Percentiles rank a stretch among this genome's conserved stretches.
Conservation (phyloP, 2,329 filamentous ascomycete species). For the Shiraia sp. region DNA sequence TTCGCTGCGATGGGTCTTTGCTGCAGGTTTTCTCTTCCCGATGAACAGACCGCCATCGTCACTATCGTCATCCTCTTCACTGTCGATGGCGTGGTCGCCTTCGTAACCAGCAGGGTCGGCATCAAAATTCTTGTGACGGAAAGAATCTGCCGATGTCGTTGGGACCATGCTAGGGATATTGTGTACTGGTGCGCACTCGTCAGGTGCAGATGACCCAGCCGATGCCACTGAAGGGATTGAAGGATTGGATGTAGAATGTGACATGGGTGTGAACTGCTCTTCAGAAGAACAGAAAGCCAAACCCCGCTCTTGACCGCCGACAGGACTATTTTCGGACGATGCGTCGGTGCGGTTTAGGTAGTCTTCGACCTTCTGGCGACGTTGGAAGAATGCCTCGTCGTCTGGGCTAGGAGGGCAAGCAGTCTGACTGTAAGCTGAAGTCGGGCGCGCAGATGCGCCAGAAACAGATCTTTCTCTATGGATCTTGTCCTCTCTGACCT, state of each 20-base stretch:
- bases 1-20: slow-evolving; percentile 37
- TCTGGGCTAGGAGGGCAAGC: slow-evolving; percentile 55
- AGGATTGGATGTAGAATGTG: slow-evolving; percentile 55
- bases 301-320: slow-evolving; percentile 30
- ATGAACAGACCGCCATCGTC: slow-evolving; percentile 48
- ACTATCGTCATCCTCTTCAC: slow-evolving; percentile 45
- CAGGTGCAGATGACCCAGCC: slow-evolving; percentile 50
- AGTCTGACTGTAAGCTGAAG: slow-evolving; percentile 35
- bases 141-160: slow-evolving; percentile 40
- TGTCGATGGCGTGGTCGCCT: slow-evolving; percentile 47
- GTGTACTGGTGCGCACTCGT: slow-evolving; percentile 32
- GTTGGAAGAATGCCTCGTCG: slow-evolving; percentile 40
- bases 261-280: slow-evolving; percentile 53
- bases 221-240: slow-evolving; percentile 57
- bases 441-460: slow-evolving; percentile 24
- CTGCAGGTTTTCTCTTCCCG: slow-evolving; percentile 32
- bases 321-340: slow-evolving; percentile 49
- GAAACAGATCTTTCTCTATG: slow-evolving; percentile 30
- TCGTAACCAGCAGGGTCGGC: slow-evolving; percentile 45
- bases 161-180: slow-evolving; percentile 22
- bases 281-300: slow-evolving; percentile 54
- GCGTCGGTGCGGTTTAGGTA: slow-evolving; percentile 33
- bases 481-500: slow-evolving; percentile 34
- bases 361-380: slow-evolving; percentile 31
- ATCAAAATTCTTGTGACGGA: slow-evolving; percentile 36